Percentiles rank a stretch among this genome's conserved stretches.
phyloP scores from a whole-genome alignment of 2,329 filamentous ascomycete species.

The Neonectria sp. region DNA sequence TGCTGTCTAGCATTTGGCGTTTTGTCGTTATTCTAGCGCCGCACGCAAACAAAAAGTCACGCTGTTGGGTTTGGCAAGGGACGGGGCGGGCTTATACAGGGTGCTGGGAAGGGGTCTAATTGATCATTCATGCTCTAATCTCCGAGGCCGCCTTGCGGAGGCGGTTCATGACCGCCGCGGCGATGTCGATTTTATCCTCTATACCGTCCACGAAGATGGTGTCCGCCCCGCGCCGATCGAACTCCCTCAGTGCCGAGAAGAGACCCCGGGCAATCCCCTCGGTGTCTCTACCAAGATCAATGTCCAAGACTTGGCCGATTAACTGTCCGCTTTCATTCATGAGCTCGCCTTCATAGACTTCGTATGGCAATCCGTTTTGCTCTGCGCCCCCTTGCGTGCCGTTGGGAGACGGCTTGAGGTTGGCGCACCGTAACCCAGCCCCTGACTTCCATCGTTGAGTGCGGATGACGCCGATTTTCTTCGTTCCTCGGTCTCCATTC shows the following conservation, averaged over 20 bases:
- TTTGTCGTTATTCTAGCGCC: conserved; percentile 50
- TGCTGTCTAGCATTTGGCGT: conserved; percentile 42
- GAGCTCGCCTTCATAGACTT: conserved; percentile 60
- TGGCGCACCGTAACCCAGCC: conserved; percentile 56
- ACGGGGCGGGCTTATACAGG: conserved; percentile 42
- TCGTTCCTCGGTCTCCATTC: conserved; percentile 35
- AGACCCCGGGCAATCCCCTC: conserved; percentile 86
- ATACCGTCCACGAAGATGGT: conserved; percentile 94
- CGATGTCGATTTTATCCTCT: conserved; percentile 82
- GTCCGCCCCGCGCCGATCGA: conserved; percentile 85
- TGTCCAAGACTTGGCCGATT: conserved; percentile 72
- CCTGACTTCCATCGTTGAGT: conserved; percentile 67
- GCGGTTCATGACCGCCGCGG: conserved; percentile 89
- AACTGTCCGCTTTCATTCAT: conserved; percentile 49
- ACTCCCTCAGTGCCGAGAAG: conserved; percentile 87
- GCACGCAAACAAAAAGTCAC: conserved; percentile 44
- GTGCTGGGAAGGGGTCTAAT: conserved; percentile 48
- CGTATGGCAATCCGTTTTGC: conserved; percentile 52
- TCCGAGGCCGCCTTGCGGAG: conserved; percentile 82
- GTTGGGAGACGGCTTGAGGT: conserved; percentile 41
- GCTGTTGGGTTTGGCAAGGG: conserved; percentile 42
- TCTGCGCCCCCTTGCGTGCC: conserved; percentile 42
- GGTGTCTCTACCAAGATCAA: conserved; percentile 79
- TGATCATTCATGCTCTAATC: conserved; percentile 63
- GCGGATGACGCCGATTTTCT: conserved; percentile 67